These are phyloP conservation scores for Talaromyces verruculosus DNA, from an alignment of 2,329 filamentous ascomycete genomes.

Conservation along the genomic window DNA sequence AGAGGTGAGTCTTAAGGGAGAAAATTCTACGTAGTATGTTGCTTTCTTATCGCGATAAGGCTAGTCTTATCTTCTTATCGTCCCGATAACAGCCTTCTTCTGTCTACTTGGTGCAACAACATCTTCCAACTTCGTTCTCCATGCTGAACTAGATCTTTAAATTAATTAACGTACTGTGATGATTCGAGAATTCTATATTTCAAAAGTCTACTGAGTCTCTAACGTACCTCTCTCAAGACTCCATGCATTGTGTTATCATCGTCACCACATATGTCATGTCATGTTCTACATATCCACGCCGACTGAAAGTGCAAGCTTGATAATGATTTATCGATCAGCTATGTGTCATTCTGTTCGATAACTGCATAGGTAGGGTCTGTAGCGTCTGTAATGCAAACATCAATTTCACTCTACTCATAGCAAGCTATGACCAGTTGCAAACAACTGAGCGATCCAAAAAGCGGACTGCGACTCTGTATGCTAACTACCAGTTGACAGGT, in stretches of 20 bases:
- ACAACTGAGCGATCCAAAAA: no score
- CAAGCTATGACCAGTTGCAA: no score
- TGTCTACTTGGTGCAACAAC: background rate
- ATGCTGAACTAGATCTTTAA: background rate
- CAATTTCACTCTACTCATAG: no score
- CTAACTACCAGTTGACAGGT: no score
- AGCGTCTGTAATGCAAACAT: no score
- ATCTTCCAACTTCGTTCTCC: background rate
- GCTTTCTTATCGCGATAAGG: conserved; percentile 6
- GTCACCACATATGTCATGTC: no score
- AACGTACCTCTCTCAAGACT: background rate
- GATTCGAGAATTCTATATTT: background rate
- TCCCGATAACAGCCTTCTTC: background rate
- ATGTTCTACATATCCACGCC: no score
- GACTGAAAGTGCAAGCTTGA: no score
- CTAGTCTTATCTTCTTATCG: background rate
- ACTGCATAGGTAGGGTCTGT: no score
- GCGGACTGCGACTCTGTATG: background rate
- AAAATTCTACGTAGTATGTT: conserved; percentile 14
- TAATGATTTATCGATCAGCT: no score
- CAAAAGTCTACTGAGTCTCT: background rate
- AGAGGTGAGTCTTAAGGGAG: background rate
- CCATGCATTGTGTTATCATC: background rate
- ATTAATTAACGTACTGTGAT: conserved; percentile 26
- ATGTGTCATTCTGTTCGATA: no score